Base-by-base conservation (phyloP, 1,139 yeast species). In the Debaryomycetaceae sp. region DNA sequence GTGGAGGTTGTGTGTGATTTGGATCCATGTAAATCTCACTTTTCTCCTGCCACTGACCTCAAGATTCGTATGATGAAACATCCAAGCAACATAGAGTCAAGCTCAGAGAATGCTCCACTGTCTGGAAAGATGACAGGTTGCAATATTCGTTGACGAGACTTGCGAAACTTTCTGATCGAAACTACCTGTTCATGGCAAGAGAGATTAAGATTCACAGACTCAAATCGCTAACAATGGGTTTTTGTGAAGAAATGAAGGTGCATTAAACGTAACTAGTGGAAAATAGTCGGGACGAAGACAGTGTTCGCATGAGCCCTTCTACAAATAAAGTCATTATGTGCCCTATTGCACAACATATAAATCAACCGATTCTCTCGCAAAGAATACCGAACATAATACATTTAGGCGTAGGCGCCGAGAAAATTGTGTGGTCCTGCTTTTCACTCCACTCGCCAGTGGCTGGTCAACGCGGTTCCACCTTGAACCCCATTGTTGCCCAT, bases 51-150 rank as follows among this genome's bases (percentile, higher is more conserved):
- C 19, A 15, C 12, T 23, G n/a, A n/a, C n/a, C n/a, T 31, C 36
- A 36, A 32, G 31, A 19, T 51, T 50, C 38, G 43, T 37, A 72
- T 81, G 91, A 83, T 81, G 91, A 82, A 73, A 80, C 61, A 75
- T 66, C 59, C 61, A 69, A 77, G 72, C 84, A 78, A 79, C 86
- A 79, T 81, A 81, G 93, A 83, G 93, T 83, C 93, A 83, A 83
- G 93, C 93, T 83, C 93, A 70, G 86, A 81, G 82, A 54, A 49
- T 47, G 44, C 44, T 42, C 58, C 67, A 62, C 62, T 50, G 67
- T 54, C 70, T 63, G 71, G 70, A 63, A 64, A 63, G 59, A 63
- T 63, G 70, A 54, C 65, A 44, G 65, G 65, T 50, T 50, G 39
- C 36, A 37, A 42, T 25, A 25, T 46, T 53, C 57, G 48, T 49